Base-by-base conservation (phyloP, 805 yeast genomes). In the Grigorovia transvaalensis region DNA sequence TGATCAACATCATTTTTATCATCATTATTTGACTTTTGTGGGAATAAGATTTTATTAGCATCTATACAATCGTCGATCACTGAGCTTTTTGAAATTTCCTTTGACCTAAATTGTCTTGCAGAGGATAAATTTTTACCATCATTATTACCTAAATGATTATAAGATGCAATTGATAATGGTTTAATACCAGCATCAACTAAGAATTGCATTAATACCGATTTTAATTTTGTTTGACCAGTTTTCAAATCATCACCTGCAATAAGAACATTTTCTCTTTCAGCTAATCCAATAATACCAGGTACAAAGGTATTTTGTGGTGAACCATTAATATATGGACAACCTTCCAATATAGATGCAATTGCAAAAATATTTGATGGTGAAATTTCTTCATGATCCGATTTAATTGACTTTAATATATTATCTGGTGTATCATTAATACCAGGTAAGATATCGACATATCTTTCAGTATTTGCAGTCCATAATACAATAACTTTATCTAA, bases 211-310 rank as follows among this genome's bases (percentile, higher is more conserved):
- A 90, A 77, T 18, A 90, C 97, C n/a, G 96, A 88, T 74, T 90
- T 90, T 64, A 90, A 71, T 74, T 90, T 90, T 54, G 98, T 90
- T 75, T 90, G 98, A 54, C 98, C 98, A 61, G 90, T 80, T 77
- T 90, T 90, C 79, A 90, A 90, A 72, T 90, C 98, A 71, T 90
- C 98, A 62, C 98, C 98, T 52, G 96, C 98, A 64, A 90, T 89
- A 67, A 84, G 87, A 38, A 85, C 72, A 57, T 78, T 71, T 68
- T 87, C 67, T 61, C 76, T 66, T 71, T 89, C 96, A 47, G 97
- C 95, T 59, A 90, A 79, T 71, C 88, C 89, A 64, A 91, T 78
- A 56, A 85, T 86, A 58, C 98, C 98, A 20, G 97, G 97, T 52
- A 88, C 96, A 73, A 91, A 90, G 50, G 97, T 91, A 76, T 90